These are phyloP conservation scores for Takashimella koratensis DNA, from an alignment of 1,284 basidiomycete genomes.

Conservation along the genomic window DNA sequence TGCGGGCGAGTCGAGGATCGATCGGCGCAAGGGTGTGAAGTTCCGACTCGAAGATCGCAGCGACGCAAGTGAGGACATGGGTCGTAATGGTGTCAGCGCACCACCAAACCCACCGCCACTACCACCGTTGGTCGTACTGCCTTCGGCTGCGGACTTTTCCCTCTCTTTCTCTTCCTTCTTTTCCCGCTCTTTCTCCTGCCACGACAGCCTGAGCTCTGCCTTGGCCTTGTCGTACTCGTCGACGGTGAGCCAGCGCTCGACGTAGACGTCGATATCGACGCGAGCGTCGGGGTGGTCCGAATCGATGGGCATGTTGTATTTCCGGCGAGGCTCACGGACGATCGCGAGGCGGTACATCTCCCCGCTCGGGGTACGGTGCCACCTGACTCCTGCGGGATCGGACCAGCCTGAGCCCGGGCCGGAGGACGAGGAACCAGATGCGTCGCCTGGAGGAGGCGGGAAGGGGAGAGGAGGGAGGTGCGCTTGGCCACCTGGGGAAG, in stretches of 20 bases:
- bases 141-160: not conserved
- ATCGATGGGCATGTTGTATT: conserved; percentile 18
- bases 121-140: not conserved
- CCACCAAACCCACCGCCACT: not conserved
- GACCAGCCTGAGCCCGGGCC: conserved; percentile 1
- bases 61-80: not conserved
- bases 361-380: conserved; percentile 6
- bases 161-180: not conserved
- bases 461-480: not conserved
- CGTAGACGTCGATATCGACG: conserved; percentile 6
- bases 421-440: not conserved
- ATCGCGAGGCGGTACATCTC: conserved; percentile 8
- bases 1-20: not conserved
- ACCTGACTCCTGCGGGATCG: conserved; percentile 13
- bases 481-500: not conserved
- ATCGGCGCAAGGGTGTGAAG: not conserved
- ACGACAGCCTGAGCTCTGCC: conserved; percentile 8
- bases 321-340: conserved; percentile 9
- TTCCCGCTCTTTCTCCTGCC: conserved; percentile 8
- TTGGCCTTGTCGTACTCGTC: conserved; percentile 7
- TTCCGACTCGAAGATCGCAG: not conserved
- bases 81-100: not conserved
- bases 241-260: conserved; percentile 13
- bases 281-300: conserved; percentile 18
- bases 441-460: too few relatives aligned